Conservation (phyloP, 441 rosid species). For the Corymbia citriodora region DNA sequence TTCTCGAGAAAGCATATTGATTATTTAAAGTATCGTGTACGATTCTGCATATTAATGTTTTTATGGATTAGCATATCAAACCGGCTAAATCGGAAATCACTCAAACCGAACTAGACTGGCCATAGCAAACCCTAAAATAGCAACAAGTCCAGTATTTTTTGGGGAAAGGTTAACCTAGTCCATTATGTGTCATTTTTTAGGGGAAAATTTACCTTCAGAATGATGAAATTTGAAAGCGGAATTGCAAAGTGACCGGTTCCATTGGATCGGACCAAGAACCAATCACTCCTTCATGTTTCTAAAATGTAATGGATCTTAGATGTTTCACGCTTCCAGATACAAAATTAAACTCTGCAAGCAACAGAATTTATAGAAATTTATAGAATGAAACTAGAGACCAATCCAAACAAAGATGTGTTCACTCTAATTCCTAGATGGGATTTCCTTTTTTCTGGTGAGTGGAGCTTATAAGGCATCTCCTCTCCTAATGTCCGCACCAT, state of each 20-base stretch:
- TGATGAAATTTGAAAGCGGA: too few relatives aligned
- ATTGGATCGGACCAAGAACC: too few relatives aligned
- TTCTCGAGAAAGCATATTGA: neutral
- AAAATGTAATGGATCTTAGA: neutral
- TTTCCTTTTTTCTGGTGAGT: neutral
- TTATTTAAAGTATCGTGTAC: neutral
- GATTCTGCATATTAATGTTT: neutral
- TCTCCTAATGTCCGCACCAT: neutral
- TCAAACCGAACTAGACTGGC: too few relatives aligned
- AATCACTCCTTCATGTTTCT: neutral
- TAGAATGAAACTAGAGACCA: neutral
- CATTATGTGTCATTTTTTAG: too few relatives aligned
- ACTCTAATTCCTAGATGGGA: neutral
- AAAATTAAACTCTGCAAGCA: neutral
- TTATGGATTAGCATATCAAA: too few relatives aligned
- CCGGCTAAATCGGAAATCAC: too few relatives aligned
- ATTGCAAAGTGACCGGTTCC: too few relatives aligned
- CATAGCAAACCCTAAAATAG: too few relatives aligned
- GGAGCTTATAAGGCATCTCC: neutral
- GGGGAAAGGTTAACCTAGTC: too few relatives aligned
- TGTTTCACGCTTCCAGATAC: neutral
- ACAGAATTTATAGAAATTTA: neutral
- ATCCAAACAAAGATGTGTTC: neutral
- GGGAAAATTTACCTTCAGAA: too few relatives aligned
- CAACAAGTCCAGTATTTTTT: too few relatives aligned